phyloP scores from a whole-genome alignment of 768 basidiomycete genomes.

The Agrocybe pediades region DNA sequence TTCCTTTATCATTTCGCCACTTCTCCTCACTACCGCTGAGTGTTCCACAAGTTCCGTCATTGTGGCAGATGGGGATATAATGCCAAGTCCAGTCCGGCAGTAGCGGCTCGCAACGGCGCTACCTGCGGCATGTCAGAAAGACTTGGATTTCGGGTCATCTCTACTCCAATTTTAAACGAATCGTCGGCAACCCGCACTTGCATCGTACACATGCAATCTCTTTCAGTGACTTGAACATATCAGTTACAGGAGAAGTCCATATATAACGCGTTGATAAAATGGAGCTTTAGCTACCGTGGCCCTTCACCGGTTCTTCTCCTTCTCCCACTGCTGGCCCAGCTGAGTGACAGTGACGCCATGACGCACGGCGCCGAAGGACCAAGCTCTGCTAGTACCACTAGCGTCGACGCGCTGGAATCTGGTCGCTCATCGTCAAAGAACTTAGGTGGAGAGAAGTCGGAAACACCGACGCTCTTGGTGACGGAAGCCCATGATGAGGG shows the following conservation, averaged over 20 bases:
- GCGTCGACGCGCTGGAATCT: background rate
- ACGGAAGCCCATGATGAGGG: constrained; percentile 18
- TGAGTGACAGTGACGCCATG: background rate
- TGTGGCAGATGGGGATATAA: background rate
- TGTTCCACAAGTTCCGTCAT: no score
- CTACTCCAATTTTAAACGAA: background rate
- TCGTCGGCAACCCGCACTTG: background rate
- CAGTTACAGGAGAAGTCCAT: background rate
- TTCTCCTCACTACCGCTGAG: no score
- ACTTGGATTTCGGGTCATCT: background rate
- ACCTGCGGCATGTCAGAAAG: background rate
- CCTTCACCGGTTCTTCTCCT: background rate
- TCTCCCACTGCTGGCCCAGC: background rate
- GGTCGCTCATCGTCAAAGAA: background rate
- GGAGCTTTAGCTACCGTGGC: background rate
- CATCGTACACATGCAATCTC: background rate
- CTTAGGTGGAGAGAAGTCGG: constrained; percentile 17
- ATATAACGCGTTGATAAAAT: background rate
- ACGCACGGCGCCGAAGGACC: background rate
- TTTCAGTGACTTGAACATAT: background rate
- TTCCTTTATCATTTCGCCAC: no score
- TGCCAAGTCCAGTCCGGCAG: background rate
- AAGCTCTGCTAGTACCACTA: background rate
- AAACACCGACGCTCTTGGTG: constrained; percentile 19
- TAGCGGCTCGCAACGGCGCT: background rate